Evolutionary conservation across 1,284 basidiomycete genomes (phyloP).

Genomic region (Ganoderma boninense): DNA sequence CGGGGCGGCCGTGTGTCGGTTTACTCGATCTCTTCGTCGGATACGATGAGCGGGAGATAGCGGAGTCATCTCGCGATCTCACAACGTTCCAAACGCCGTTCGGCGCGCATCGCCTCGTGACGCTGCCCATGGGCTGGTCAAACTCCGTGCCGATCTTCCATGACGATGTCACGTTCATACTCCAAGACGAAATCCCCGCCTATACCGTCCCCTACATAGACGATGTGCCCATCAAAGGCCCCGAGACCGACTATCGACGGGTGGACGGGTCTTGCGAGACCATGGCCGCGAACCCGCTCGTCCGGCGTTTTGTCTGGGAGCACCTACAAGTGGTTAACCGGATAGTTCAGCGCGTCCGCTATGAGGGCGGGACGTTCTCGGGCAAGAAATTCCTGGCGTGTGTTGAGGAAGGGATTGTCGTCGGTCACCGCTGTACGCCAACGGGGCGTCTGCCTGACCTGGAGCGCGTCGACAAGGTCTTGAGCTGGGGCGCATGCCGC

Average conservation of each 20-base stretch:
- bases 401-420: too few relatives aligned
- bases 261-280: constrained; percentile 33
- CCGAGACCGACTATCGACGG: constrained; percentile 37
- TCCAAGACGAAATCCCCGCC: constrained; percentile 47
- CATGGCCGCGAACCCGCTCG: constrained; percentile 41
- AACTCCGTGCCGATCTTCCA: constrained; percentile 50
- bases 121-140: constrained; percentile 50
- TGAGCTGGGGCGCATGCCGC: constrained; percentile 35
- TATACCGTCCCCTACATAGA: constrained; percentile 44
- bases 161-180: constrained; percentile 44
- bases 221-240: constrained; percentile 36
- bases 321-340: constrained; percentile 41
- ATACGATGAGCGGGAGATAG: constrained; percentile 35
- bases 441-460: too few relatives aligned
- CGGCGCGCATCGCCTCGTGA: constrained; percentile 36
- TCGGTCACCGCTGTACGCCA: too few relatives aligned
- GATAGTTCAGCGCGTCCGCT: constrained; percentile 38
- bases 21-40: constrained; percentile 39
- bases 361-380: too few relatives aligned
- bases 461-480: constrained; percentile 18
- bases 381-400: too few relatives aligned
- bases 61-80: constrained; percentile 39
- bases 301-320: constrained; percentile 45
- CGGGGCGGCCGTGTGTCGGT: constrained; percentile 33
- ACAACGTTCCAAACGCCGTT: constrained; percentile 33